Evolutionary conservation across 75 land plant species (phyloP).

Genomic region (Pinus tabuliformis): DNA sequence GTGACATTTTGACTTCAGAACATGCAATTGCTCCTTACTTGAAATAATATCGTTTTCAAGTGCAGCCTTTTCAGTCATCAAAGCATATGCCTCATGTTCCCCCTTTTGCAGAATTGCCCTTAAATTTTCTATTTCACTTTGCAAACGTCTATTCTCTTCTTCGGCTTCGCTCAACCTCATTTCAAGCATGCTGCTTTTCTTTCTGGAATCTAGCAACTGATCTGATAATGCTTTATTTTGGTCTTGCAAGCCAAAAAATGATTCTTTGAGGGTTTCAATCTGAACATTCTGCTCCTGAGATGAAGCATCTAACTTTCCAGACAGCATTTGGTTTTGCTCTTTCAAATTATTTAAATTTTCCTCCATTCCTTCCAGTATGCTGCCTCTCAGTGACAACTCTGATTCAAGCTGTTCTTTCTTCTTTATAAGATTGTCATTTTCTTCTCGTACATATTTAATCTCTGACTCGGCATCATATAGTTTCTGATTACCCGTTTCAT

Average conservation of each 20-base stretch:
- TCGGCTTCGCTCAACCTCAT: neutral
- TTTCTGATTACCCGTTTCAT: constrained; percentile 3
- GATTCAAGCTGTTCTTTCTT: constrained; percentile 7
- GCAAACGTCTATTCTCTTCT: constrained; percentile 2
- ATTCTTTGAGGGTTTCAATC: neutral
- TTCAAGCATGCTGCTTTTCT: neutral
- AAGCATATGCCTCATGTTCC: constrained; percentile 1
- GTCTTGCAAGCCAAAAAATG: neutral
- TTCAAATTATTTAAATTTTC: neutral
- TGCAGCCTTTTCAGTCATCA: constrained; percentile 2
- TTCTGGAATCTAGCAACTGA: neutral
- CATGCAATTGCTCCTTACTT: neutral
- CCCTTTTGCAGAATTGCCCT: neutral
- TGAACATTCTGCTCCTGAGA: constrained; percentile 1
- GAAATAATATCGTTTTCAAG: constrained; percentile 4
- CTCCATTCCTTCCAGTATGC: neutral
- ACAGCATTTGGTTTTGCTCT: constrained; percentile 4
- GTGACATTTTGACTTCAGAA: constrained; percentile 1
- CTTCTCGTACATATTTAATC: neutral
- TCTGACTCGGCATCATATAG: neutral
- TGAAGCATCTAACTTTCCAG: neutral
- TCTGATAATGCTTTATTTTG: neutral
- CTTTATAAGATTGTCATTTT: neutral
- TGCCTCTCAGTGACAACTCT: neutral
- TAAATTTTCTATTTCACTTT: neutral